Base-by-base conservation (phyloP, 441 rosid species). In the Rhodomyrtus psidioides region DNA sequence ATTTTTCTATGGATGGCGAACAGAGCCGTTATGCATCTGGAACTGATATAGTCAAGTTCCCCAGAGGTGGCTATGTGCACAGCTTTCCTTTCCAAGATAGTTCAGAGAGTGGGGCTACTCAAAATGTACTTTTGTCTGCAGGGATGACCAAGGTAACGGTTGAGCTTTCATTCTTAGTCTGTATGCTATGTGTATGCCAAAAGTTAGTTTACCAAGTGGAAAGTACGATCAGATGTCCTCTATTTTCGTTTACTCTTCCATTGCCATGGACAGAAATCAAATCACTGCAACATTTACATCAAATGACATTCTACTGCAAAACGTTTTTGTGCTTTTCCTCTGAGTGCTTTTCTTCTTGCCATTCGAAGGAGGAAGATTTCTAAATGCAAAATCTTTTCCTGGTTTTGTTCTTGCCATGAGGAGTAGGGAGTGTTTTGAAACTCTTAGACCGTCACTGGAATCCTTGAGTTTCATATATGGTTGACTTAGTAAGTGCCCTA, bases 21-120 rank as follows among this genome's bases (percentile, higher is more conserved):
- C 99, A 96, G 94, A 96, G 97, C 89, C 94, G 99, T 88, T 97
- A 96, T 89, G 99, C 99, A 84, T 97, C 99, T 87, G 99, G 99
- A 88, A 94, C 99, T 85, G 95, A 97, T 90, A 95, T 97, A 89
- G 96, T 91, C 85, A 93, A 97, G 93, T 97, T 97, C 92, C 99
- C 99, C 7, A 90, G 92, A 65, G 96, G 98, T 88, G 99, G 99
- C 39, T 94, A 90, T 90, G 89, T 94, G 51, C 98, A 95, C 90
- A 93, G 95, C 86, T 97, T 95, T 88, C 98, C 98, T 88, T 93
- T 97, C 88, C 90, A 93, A 88, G 99, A 97, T 91, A 96, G 95
- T 91, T 94, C 99, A 19, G 99, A 97, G 91, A 95, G 99, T 88
- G 99, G 99, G 49, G 99, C 98, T 76, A 97, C 97, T 83, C 97